Percentiles rank a stretch among this genome's conserved stretches.
Conservation (phyloP, 2,329 filamentous ascomycete genomes). For the Diaporthe eres region DNA sequence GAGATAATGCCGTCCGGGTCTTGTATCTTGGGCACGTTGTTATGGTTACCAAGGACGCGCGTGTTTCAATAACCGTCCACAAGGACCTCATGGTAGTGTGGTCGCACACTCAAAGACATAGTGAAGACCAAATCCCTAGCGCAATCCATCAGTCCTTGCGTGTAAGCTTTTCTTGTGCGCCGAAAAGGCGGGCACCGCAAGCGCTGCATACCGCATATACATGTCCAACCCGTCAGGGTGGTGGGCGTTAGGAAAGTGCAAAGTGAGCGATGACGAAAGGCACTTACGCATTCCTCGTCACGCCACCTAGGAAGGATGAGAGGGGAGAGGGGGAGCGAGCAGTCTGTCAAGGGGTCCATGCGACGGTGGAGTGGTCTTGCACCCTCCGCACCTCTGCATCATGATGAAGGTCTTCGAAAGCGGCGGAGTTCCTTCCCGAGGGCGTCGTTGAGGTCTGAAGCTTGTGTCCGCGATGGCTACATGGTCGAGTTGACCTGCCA, state of each 20-base stretch:
- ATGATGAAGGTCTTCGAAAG: neutral
- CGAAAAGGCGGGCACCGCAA: neutral
- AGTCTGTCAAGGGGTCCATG: neutral
- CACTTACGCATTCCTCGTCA: slow-evolving; percentile 9
- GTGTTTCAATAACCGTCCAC: neutral
- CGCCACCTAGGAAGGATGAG: neutral
- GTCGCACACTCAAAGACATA: neutral
- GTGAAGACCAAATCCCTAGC: neutral
- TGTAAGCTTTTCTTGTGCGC: neutral
- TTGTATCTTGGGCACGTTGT: too few relatives aligned
- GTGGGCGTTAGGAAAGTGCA: too few relatives aligned
- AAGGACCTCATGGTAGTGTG: neutral
- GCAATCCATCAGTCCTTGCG: neutral
- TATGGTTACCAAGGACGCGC: neutral
- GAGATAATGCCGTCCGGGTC: neutral
- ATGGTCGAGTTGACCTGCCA: neutral
- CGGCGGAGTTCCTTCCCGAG: neutral
- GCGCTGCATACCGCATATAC: too few relatives aligned
- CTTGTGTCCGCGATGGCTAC: neutral
- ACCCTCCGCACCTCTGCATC: neutral
- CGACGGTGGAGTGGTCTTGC: neutral
- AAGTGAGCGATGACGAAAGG: neutral
- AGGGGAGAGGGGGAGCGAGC: neutral
- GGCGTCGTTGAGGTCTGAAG: neutral
- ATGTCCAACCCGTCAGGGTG: neutral